Evolutionary conservation across 169 alveolate species (phyloP).

Genomic region (Eimeria necatrix): DNA sequence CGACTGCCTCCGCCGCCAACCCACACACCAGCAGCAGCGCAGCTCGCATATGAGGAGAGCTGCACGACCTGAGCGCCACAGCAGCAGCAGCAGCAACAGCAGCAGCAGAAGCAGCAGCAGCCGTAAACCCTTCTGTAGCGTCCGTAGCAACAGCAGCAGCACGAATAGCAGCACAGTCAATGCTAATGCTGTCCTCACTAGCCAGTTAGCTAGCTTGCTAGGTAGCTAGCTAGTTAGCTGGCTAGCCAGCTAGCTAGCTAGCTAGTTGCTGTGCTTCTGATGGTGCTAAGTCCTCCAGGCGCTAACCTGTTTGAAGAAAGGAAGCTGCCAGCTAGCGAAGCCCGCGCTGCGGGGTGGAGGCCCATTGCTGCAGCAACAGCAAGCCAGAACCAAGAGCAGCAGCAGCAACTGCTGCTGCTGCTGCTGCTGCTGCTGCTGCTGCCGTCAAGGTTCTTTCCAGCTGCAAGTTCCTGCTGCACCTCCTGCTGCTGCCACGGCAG

Average conservation of each 20-base stretch:
- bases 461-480: background rate
- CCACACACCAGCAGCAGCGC: conserved; percentile 23
- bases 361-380: conserved; percentile 27
- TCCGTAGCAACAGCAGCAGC: background rate
- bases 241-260: too few species aligned
- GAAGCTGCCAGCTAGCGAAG: conserved; percentile 21
- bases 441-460: background rate
- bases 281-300: background rate
- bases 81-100: background rate
- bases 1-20: background rate
- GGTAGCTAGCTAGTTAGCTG: too few species aligned
- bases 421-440: conserved; percentile 32
- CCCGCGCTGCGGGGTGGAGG: background rate
- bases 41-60: conserved; percentile 17
- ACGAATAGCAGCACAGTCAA: background rate
- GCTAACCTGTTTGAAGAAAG: conserved; percentile 1
- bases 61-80: background rate
- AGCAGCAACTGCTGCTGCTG: conserved; percentile 6
- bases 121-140: background rate
- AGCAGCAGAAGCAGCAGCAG: background rate
- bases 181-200: too few species aligned
- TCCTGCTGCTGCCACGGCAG: conserved; percentile 35
- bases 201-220: too few species aligned
- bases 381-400: conserved; percentile 51
- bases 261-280: too few species aligned